phyloP scores from a whole-genome alignment of 176 grass and related monocot genomes.

The Rhynchospora pubera region DNA sequence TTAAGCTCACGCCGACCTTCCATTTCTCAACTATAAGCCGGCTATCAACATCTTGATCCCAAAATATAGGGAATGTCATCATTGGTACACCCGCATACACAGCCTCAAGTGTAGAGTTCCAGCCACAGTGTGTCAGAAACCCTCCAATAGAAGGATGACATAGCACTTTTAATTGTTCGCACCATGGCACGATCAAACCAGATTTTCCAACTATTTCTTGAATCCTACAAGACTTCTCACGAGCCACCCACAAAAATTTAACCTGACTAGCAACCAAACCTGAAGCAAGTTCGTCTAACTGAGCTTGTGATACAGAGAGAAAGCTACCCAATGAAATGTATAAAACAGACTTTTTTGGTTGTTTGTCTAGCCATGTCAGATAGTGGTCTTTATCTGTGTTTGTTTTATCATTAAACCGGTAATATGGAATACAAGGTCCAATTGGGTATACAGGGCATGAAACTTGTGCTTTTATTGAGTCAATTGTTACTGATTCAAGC shows the following conservation, averaged over 20 bases:
- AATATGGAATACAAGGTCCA: slow-evolving; percentile 43
- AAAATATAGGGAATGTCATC: slow-evolving; percentile 33
- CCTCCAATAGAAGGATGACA: slow-evolving; percentile 37
- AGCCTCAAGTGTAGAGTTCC: slow-evolving; percentile 43
- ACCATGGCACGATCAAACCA: slow-evolving; percentile 38
- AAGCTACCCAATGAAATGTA: slow-evolving; percentile 50
- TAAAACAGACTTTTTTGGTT: slow-evolving; percentile 22
- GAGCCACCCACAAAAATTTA: slow-evolving; percentile 37
- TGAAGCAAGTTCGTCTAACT: slow-evolving; percentile 37
- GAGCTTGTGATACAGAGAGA: slow-evolving; percentile 33
- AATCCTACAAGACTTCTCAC: slow-evolving; percentile 16
- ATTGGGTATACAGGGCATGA: slow-evolving; percentile 19
- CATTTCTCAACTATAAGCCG: slow-evolving; percentile 32
- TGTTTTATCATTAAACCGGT: background rate
- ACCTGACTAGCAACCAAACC: slow-evolving; percentile 17
- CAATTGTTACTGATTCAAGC: slow-evolving; percentile 24
- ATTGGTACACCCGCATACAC: slow-evolving; percentile 36
- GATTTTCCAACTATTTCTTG: slow-evolving; percentile 10
- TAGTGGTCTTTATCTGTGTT: background rate
- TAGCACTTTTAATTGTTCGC: slow-evolving; percentile 38
- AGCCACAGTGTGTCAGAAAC: slow-evolving; percentile 52
- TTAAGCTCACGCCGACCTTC: slow-evolving; percentile 40
- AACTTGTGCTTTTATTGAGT: slow-evolving; percentile 26
- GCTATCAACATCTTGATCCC: slow-evolving; percentile 31
- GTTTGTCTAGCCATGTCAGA: slow-evolving; percentile 30